Evolutionary conservation across 495 filamentous ascomycete genomes (phyloP), one percentile per base, ranked within the genome.

Genomic region (Glonium stellatum): DNA sequence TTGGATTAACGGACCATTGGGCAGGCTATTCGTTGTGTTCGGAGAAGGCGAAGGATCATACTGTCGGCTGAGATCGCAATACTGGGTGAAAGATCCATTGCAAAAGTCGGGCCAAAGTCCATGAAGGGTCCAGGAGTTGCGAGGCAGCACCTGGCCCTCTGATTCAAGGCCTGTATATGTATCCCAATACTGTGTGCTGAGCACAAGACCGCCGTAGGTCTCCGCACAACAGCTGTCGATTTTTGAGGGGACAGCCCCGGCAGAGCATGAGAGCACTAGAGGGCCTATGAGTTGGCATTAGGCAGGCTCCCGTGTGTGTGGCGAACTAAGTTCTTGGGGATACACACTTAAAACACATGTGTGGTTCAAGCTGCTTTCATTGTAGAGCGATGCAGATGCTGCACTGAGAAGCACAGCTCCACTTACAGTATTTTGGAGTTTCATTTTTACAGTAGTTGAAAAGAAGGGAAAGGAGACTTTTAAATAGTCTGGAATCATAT

Each of bases 101-200:
- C 71, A 76, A 61, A 77, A 79, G 58, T 80, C 77, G 10, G 78
- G 78, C 79, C 79, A 82, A 4, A 82, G 70, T 5, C 79, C 78
- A 62, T 82, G 79, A 21, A 82, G 67, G 5, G 74, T 78, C 73
- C 74, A 82, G 2, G 71, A 65, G 42, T 77, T 57, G 41, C 66
- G 49, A 12, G 79, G 79, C 9, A 78, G 70, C 9, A 78, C 60
- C 63, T 82, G 79, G 19, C 77, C 77, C 50, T 74, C 8, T 8
- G 63, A 50, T 64, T 82, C 79, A 46, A 74, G 70, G 1, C 78
- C 78, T 0, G 79, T 80, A 58, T 79, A 78, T 1, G 77, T 79
- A 58, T 71, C 61, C 79, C 79, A 82, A 70, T 76, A 79, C 65
- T 82, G 79, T 0, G 79, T 82, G 53, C 64, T 67, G 5, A 80